Evolutionary conservation across 2,329 filamentous ascomycete species (phyloP).

Genomic region (Penicillium sp.): DNA sequence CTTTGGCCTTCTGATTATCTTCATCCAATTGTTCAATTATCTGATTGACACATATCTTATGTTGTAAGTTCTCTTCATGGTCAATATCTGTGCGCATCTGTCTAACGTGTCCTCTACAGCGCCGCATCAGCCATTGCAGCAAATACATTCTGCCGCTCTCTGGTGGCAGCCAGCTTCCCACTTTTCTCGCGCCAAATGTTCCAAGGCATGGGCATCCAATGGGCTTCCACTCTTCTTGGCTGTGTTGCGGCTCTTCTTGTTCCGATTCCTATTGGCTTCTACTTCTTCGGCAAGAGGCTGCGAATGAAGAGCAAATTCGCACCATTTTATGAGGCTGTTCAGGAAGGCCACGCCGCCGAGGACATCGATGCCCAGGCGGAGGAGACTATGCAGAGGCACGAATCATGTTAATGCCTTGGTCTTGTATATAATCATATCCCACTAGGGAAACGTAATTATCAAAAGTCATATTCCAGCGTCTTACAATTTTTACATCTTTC

Average conservation of each 20-base stretch:
- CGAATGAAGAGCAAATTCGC: constrained; percentile 26
- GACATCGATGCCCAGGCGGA: constrained; percentile 3
- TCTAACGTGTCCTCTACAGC: constrained; percentile 19
- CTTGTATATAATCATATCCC: constrained; percentile 2
- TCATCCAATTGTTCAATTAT: constrained; percentile 59
- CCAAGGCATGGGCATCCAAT: constrained; percentile 37
- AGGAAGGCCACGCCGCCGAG: constrained; percentile 41
- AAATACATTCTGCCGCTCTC: constrained; percentile 54
- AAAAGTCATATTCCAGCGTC: constrained; percentile 1
- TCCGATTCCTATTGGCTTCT: constrained; percentile 42
- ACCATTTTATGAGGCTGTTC: constrained; percentile 50
- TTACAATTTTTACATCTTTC: not conserved
- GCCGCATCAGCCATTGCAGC: constrained; percentile 56
- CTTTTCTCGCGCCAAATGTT: constrained; percentile 59
- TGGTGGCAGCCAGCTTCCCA: constrained; percentile 53
- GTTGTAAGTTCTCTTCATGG: constrained; percentile 39
- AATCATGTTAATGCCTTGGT: not conserved
- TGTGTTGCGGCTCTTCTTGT: constrained; percentile 36
- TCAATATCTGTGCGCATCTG: too few relatives aligned
- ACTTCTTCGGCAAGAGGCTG: constrained; percentile 29
- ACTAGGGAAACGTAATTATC: constrained; percentile 1
- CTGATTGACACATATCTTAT: constrained; percentile 60
- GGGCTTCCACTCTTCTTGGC: constrained; percentile 39
- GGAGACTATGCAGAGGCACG: not conserved
- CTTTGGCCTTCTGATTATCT: constrained; percentile 59